Evolutionary conservation across 306 rosid genomes (phyloP), one percentile per base, ranked within the genome.

Genomic region (Castanea sativa): DNA sequence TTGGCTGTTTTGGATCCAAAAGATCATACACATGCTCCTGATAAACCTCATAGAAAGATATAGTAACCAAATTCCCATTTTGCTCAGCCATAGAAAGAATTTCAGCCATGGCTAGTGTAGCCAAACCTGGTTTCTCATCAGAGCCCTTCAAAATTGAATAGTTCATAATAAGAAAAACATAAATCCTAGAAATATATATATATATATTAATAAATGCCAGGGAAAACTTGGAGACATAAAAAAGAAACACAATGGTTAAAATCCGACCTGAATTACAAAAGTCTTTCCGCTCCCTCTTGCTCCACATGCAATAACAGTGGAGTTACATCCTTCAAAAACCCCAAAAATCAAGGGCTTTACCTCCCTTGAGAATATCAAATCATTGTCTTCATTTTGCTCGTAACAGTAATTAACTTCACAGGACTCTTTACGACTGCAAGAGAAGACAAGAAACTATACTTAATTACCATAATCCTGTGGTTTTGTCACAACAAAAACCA

Each of bases 221-320:
- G 3, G 11, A 38, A 2, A 38, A 38, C 45, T 38, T 38, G 45
- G 11, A 8, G 11, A 38, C 45, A 38, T 38, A 38, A 38, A 38
- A 38, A 38, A 38, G 45, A 38, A 38, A 38, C 11, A 8, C 7
- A 49, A 49, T 10, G 4, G 12, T 13, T 13, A 32, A 76, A 41
- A 60, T 35, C 80, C 58, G 79, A 92, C 99, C 99, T 91, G 97
- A 83, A 92, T 86, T 29, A 86, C 5, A 29, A 80, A 79, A 68
- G 99, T 89, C 85, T 95, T 95, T 67, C 98, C 99, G 73, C 92
- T 91, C 74, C 89, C 90, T 85, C 86, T 95, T 69, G 98, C 97
- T 80, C 99, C 99, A 86, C 76, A 83, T 38, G 94, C 90, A 64
- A 95, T 73, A 77, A 92, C 77, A 73, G 99, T 90, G 64, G 97